A percentile compares a stretch with the other conserved stretches of the same genome.
phyloP scores from a whole-genome alignment of 2,329 filamentous ascomycete species.

The Acrodontium crateriforme region DNA sequence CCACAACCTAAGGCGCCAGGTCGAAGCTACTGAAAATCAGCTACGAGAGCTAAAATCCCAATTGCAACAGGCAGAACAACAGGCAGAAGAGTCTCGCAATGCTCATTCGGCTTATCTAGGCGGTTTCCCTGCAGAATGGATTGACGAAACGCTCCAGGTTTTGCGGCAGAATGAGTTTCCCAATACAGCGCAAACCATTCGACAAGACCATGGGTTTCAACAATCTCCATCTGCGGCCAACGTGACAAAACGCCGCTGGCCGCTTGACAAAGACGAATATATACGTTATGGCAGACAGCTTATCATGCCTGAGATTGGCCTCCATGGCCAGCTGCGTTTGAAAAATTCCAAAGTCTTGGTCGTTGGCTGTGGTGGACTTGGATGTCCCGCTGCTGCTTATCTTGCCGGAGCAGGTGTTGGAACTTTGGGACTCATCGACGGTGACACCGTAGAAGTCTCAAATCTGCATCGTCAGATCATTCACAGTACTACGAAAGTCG shows the following conservation, averaged over 20 bases:
- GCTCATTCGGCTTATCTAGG: conserved; percentile 16
- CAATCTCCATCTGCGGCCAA: conserved; percentile 1
- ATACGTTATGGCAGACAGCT: conserved; percentile 80
- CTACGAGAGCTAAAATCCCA: conserved; percentile 27
- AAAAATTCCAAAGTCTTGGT: conserved; percentile 60
- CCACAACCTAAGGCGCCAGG: conserved; percentile 28
- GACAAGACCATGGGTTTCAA: conserved; percentile 9
- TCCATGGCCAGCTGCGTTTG: conserved; percentile 64
- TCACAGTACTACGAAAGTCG: conserved; percentile 57
- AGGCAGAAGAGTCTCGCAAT: not conserved
- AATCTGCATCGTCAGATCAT: conserved; percentile 89
- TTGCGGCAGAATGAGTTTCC: conserved; percentile 4
- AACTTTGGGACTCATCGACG: conserved; percentile 71
- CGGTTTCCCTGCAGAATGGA: conserved; percentile 29
- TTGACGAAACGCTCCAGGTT: conserved; percentile 24
- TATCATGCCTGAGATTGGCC: conserved; percentile 69
- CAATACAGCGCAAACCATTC: conserved; percentile 8
- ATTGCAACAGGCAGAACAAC: conserved; percentile 3
- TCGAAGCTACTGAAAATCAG: conserved; percentile 28
- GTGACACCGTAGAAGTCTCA: conserved; percentile 72
- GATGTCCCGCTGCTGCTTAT: conserved; percentile 86
- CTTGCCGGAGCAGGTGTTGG: conserved; percentile 81
- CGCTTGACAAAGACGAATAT: conserved; percentile 60
- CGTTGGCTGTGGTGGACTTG: conserved; percentile 76
- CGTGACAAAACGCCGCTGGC: conserved; percentile 40